Evolutionary conservation across 768 basidiomycete genomes (phyloP), one percentile per base, ranked within the genome.

Genomic region (Calvatia gigantea): DNA sequence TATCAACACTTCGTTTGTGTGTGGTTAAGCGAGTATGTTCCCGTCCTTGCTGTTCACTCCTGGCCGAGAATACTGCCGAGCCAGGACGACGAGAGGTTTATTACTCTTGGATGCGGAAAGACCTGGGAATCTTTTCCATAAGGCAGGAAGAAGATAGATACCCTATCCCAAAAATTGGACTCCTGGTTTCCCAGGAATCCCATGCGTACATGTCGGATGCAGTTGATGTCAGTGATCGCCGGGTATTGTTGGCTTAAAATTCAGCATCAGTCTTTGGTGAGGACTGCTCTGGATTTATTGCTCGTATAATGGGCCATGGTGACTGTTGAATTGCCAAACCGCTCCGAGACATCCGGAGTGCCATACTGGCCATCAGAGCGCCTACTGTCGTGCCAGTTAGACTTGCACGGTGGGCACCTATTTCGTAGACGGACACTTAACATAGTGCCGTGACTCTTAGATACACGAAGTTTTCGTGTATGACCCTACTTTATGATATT

Each of bases 161-260:
- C 78, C 80, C 62, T 80, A 79, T 11, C 86, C 93, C 89, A 67
- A 89, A 84, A 15, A 86, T 81, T 1, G 93, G 89, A 58, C 85
- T 87, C 8, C 85, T 73, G 2, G 81, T 74, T 17, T 76, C 77
- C 39, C 92, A 77, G 21, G 98, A 65, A 68, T 98, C 97, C 95
- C 96, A 99, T 12, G 86, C 85, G 85, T 92, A 91, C 17, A 98
- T 69, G 81, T 80, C 0, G 88, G 87, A 64, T 94, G 91, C 96
- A 99, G 66, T 99, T 98, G 65, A 98, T 92, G 65, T 99, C 97
- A 2, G 97, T 98, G 52, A 99, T 94, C 3, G 94, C 94, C 42
- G 96, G 86, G 59, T 93, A 91, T 65, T 99, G 97, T 1, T 90
- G 88, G 57, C 87, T 86, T 4, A 98, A n/a, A n/a, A n/a, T n/a